Base-by-base conservation (phyloP, 2,329 filamentous ascomycete genomes). In the Aureobasidium zeae region DNA sequence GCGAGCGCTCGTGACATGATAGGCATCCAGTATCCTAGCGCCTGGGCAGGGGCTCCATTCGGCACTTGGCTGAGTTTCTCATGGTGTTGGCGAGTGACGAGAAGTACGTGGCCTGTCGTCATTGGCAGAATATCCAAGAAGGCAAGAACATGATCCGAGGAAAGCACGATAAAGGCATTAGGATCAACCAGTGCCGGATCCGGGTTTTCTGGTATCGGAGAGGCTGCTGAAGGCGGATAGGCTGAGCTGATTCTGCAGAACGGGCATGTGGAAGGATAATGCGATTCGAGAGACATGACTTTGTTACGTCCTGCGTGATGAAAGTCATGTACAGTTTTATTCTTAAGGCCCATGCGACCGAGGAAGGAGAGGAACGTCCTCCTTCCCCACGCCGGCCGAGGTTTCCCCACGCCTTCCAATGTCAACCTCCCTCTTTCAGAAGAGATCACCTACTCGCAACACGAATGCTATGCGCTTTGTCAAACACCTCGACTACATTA, bases 71-170 rank as follows among this genome's bases (percentile, higher is more conserved):
- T 80, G 26, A 95, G 70, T 59, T 88, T 94, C 50, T 80, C 75
- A 45, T 79, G 75, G 68, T 96, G 91, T 25, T 68, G 59, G 29
- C 91, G 75, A 7, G 87, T 83, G 44, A 82, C 85, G 24, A 96
- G 73, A 0, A 96, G 74, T 5, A 95, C 64, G 68, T 96, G 89
- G 1, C 88, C 88, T 1, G 71, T 71, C 0, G 84, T 83, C 39
- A 96, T 76, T 1, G 91, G 91, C 69, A 93, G 76, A 56, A 95
- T 94, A 65, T 96, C 89, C 54, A 96, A 73, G 64, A 96, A 96
- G 30, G 87, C 87, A 50, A 96, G 67, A 20, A 91, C 77, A 49
- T 79, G 63, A 1, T 78, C 78, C 1, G 85, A 91, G 2, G 84
- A 85, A 47, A 95, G 74, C 22, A 95, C 74, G 21, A 95, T 58